Evolutionary conservation across 108 stramenopile species (phyloP).

Genomic region (Discostella pseudostelligera): DNA sequence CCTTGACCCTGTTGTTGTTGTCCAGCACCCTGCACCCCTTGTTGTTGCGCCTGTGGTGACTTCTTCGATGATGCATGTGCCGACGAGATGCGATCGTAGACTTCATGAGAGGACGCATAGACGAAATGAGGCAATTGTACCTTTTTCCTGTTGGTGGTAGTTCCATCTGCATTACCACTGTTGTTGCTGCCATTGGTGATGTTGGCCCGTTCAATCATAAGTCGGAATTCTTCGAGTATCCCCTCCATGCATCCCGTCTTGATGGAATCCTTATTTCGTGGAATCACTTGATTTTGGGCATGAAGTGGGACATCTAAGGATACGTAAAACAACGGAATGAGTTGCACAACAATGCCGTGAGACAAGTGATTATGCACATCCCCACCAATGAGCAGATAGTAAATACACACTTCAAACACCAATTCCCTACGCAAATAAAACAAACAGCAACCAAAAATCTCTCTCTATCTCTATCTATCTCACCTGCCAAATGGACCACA

Average conservation of each 20-base stretch:
- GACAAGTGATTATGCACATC: too few species aligned
- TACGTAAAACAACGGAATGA: too few species aligned
- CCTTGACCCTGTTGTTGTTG: too few species aligned
- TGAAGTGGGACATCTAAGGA: conserved; percentile 21
- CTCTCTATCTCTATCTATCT: too few species aligned
- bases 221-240: conserved; percentile 64
- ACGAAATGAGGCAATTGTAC: conserved; percentile 53
- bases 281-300: conserved; percentile 52
- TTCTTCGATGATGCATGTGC: conserved; percentile 15
- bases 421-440: not conserved
- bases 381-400: too few species aligned
- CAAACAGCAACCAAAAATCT: not conserved
- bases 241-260: conserved; percentile 82
- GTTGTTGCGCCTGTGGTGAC: too few species aligned
- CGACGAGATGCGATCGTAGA: conserved; percentile 41
- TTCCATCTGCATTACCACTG: conserved; percentile 10
- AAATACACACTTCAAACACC: too few species aligned
- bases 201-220: conserved; percentile 23
- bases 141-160: not conserved
- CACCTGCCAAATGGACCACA: conserved; percentile 74
- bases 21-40: too few species aligned
- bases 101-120: conserved; percentile 50
- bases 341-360: too few species aligned
- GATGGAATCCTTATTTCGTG: conserved; percentile 58
- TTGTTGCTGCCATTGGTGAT: conserved; percentile 10